Evolutionary conservation across 176 grass and related monocot species (phyloP).

Genomic region (Oryza meridionalis): DNA sequence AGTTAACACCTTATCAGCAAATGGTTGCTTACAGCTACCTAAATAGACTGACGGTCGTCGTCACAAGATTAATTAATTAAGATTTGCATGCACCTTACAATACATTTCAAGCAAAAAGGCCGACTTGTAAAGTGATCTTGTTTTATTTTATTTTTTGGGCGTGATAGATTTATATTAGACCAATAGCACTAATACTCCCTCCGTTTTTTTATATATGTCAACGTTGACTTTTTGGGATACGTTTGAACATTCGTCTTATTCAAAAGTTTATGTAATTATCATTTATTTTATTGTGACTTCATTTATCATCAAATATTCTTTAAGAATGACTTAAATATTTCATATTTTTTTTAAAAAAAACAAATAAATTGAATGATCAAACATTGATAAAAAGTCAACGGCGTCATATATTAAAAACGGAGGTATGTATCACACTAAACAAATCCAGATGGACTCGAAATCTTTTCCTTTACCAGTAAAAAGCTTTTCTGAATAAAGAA

Average conservation of each 20-base stretch:
- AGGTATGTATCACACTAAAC: background rate
- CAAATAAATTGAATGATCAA: too few species aligned
- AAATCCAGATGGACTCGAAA: fast-evolving
- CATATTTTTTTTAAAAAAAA: too few species aligned
- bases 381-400: too few species aligned
- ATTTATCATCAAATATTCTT: too few species aligned
- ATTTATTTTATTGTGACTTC: too few species aligned
- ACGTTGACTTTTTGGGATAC: too few species aligned
- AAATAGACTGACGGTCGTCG: background rate
- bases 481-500: background rate
- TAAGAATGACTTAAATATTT: too few species aligned
- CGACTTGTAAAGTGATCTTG: background rate
- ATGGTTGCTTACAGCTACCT: background rate
- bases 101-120: background rate
- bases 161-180: background rate
- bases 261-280: too few species aligned
- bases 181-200: background rate
- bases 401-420: too few species aligned
- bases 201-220: too few species aligned
- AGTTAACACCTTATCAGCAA: background rate
- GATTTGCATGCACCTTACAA: background rate
- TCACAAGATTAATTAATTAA: background rate
- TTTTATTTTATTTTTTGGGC: background rate
- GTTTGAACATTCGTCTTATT: too few species aligned
- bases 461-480: background rate